Conservation (phyloP, 176 grass and related monocot species). For the Oryza meyeriana region DNA sequence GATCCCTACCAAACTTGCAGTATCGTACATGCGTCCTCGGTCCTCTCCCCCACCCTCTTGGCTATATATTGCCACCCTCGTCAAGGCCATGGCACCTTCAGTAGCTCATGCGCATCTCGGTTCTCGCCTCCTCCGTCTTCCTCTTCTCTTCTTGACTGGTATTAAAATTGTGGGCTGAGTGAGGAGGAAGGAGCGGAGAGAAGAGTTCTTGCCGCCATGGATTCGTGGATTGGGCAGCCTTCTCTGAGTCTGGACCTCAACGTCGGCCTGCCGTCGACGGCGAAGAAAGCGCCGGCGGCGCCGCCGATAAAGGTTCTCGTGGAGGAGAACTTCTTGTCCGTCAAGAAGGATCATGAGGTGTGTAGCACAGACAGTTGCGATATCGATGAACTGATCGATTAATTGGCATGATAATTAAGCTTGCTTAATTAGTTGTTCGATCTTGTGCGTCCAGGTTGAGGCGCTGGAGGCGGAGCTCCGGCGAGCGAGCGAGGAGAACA, state of each 20-base stretch:
- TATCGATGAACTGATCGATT: neutral
- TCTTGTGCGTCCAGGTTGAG: slow-evolving; percentile 23
- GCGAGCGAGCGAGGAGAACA: slow-evolving; percentile 62
- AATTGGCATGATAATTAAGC: neutral
- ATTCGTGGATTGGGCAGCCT: slow-evolving; percentile 50
- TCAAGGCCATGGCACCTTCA: neutral
- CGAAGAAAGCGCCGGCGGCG: neutral
- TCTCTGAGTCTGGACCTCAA: slow-evolving; percentile 62
- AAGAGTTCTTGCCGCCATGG: slow-evolving; percentile 19
- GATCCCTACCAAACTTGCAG: neutral
- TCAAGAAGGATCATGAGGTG: slow-evolving; percentile 46
- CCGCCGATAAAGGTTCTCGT: slow-evolving; percentile 21
- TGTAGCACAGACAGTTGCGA: neutral
- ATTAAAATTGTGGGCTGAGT: neutral
- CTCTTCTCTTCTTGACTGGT: neutral
- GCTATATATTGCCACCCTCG: slow-evolving; percentile 27
- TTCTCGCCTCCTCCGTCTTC: neutral
- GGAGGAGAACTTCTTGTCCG: slow-evolving; percentile 50
- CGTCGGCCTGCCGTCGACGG: slow-evolving; percentile 38
- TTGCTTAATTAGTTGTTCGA: neutral
- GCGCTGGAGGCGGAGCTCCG: slow-evolving; percentile 55
- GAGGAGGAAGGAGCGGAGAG: too few species aligned
- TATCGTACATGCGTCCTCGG: neutral
- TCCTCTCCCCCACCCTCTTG: neutral
- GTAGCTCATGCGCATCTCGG: neutral